Base-by-base conservation (phyloP, 1,284 basidiomycete species). In the Amylostereum chailletii region DNA sequence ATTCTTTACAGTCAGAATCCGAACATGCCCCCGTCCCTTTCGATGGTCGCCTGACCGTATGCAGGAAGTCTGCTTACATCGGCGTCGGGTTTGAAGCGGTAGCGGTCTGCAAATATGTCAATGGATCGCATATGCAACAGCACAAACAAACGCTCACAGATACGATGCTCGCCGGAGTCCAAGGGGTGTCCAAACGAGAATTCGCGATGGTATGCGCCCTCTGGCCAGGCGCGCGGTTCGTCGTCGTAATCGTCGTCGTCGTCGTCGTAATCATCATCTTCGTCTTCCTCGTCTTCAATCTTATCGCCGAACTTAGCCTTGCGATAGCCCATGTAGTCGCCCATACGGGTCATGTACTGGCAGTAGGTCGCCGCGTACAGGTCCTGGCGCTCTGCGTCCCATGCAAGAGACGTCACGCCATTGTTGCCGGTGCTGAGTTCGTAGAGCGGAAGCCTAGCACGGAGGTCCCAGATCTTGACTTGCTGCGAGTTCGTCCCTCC, bases 361-460 rank as follows among this genome's bases (percentile, higher is more conserved):
- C 42, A 43, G 5, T 10, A 4, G 27, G 42, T 43, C 7, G 45
- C 45, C 19, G 49, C 49, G 19, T 34, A 47, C 10, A 50, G 29
- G 1, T 34, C 38, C 6, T 46, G 27, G 10, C 31, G 34, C n/a
- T 10, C 30, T 9, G 26, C 34, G 38, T 50, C 49, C 49, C 49
- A 50, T 26, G 34, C 45, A 5, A 50, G 45, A 9, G 11, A 10
- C 0, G 8, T 5, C 45, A 50, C 49, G 2, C 10, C 10, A 26
- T 46, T 50, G 45, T 50, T 50, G 10, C 49, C 45, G 30, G 49
- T 50, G 5, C 33, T 27, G 45, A 50, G 43, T 19, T 47, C 49
- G 38, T 50, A 50, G 19, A 50, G 32, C 34, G 40, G 34, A 5
- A 19, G 8, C 43, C 32, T 5, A 32, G 36, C 6, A 44, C 33